Conservation (phyloP, 1,139 yeast genomes). For the Blastobotrys ciferrii region DNA sequence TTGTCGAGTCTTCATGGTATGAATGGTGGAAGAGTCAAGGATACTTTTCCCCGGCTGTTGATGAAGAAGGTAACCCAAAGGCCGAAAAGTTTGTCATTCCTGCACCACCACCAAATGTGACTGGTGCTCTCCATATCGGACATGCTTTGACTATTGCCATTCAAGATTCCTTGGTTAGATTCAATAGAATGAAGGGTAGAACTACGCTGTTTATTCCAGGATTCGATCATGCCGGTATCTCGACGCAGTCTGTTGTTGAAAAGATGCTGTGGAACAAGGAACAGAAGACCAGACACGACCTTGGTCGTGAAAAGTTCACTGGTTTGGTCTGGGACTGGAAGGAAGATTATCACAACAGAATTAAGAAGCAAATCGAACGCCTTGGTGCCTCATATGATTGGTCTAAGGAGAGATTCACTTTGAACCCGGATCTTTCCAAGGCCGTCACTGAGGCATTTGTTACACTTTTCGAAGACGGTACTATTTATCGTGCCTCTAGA, state of each 20-base stretch:
- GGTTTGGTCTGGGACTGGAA: conserved; percentile 98
- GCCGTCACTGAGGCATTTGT: conserved; percentile 93
- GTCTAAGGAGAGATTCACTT: conserved; percentile 90
- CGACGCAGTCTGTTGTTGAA: conserved; percentile 98
- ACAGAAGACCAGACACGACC: conserved; percentile 89
- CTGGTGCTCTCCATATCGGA: conserved; percentile 98
- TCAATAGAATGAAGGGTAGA: conserved; percentile 95
- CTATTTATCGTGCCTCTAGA: conserved; percentile 90
- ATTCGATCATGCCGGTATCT: conserved; percentile 98
- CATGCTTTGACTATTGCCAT: conserved; percentile 95
- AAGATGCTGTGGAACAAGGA: conserved; percentile 90
- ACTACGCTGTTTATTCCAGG: conserved; percentile 94
- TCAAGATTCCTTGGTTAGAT: conserved; percentile 91
- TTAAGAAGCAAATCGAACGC: conserved; percentile 77
- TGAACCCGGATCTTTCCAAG: conserved; percentile 71
- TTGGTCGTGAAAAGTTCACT: conserved; percentile 86
- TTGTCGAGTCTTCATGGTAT: conserved; percentile 97
- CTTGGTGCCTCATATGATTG: conserved; percentile 98
- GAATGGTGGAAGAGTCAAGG: conserved; percentile 95
- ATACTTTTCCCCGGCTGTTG: conserved; percentile 81
- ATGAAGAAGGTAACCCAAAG: conserved; percentile 68
- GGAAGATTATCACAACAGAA: conserved; percentile 83
- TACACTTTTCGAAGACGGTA: conserved; percentile 76
- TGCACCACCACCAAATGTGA: conserved; percentile 98
- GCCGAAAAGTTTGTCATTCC: conserved; percentile 93